Conservation (phyloP, 192 early-diverging fungal genomes). For the Cetraspora pellucida region DNA sequence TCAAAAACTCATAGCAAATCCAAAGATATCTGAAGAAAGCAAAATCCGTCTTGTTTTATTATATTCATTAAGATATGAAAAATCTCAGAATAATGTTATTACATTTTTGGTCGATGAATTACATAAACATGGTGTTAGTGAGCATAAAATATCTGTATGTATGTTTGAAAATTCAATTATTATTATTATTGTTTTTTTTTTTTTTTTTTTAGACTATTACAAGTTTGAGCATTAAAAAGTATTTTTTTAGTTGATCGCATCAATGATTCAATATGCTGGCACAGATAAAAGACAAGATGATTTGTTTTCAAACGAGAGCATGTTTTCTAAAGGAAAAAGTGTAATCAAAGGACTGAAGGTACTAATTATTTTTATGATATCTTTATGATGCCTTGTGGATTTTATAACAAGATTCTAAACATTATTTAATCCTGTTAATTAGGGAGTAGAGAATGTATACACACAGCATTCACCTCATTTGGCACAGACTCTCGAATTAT, state of each 20-base stretch:
- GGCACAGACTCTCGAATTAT: constrained; percentile 72
- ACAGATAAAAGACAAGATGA: constrained; percentile 82
- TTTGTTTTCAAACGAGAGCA: constrained; percentile 84
- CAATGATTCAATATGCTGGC: constrained; percentile 78
- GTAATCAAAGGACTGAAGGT: constrained; percentile 92
- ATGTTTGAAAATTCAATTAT: not conserved
- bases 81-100: constrained; percentile 70
- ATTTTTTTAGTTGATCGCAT: constrained; percentile 59
- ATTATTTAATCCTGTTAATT: constrained; percentile 20
- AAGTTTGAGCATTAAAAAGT: not conserved
- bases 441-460: constrained; percentile 98
- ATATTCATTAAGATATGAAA: constrained; percentile 93
- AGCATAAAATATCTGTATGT: constrained; percentile 70
- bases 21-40: constrained; percentile 68
- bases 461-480: constrained; percentile 93
- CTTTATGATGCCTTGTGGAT: no score
- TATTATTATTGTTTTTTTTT: constrained; percentile 1
- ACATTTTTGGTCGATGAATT: constrained; percentile 75
- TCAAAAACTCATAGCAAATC: constrained; percentile 69
- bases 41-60: constrained; percentile 82
- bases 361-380: not conserved
- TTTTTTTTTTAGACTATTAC: not conserved
- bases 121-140: constrained; percentile 69
- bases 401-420: no score
- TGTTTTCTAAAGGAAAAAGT: constrained; percentile 83